A percentile compares a stretch with the other conserved stretches of the same genome.
These are phyloP conservation scores for Bacterosira constricta DNA, from an alignment of 108 stramenopile species.

Conservation along the genomic window DNA sequence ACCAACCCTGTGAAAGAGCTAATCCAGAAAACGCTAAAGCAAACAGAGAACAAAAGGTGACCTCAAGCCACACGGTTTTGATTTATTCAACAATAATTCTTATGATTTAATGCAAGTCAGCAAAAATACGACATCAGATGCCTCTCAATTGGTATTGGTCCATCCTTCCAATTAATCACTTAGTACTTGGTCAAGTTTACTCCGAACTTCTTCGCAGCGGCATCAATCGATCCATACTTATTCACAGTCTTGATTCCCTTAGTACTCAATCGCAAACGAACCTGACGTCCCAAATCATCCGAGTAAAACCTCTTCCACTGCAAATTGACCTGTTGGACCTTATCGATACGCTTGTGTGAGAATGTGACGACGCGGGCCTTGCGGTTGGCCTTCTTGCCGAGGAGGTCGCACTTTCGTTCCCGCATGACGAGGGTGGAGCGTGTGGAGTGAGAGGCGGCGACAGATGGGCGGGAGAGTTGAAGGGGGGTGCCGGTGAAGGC, in stretches of 20 bases:
- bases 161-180: constrained; percentile 1
- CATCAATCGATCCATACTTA: constrained; percentile 92
- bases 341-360: constrained; percentile 92
- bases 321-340: constrained; percentile 93
- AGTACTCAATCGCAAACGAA: constrained; percentile 88
- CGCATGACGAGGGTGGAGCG: constrained; percentile 74
- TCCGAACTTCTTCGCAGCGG: constrained; percentile 93
- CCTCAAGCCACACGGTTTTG: background rate
- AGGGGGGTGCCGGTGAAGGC: constrained; percentile 72
- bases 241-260: constrained; percentile 97
- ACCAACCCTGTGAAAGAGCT: background rate
- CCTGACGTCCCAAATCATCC: constrained; percentile 80
- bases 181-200: constrained; percentile 89
- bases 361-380: constrained; percentile 94
- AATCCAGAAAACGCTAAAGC: background rate
- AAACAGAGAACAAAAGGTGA: background rate
- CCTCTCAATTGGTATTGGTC: background rate
- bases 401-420: constrained; percentile 85
- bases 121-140: background rate
- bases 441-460: background rate
- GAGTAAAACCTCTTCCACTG: constrained; percentile 90
- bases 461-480: constrained; percentile 12
- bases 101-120: background rate
- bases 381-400: constrained; percentile 92
- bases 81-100: background rate